Evolutionary conservation across 768 basidiomycete species (phyloP), one percentile per base, ranked within the genome.

Genomic region (Chalciporus sphaerocephalus): DNA sequence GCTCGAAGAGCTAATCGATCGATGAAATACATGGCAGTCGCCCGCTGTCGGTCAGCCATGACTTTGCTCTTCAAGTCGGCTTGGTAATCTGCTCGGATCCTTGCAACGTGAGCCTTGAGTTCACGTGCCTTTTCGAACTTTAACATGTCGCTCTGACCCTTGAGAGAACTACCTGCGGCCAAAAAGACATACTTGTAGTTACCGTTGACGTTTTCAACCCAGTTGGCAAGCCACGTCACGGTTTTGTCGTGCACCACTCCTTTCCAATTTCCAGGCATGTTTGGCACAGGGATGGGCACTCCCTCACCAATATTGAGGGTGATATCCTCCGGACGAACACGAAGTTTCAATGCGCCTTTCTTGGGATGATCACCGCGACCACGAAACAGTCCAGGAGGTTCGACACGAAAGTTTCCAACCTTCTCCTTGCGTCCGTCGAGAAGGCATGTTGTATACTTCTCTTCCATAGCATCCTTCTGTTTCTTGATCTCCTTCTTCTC

Each of bases 11-110:
- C 96, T 27, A 97, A 78, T 60, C 83, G 82, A 69, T 99, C 96
- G 59, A 99, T 98, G 70, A 99, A 92, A 67, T 99, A 99, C 85
- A 99, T 89, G 13, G 96, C 89, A 1, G 95, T 98, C n/a, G 96
- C 96, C 20, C 95, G 85, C 68, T 98, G 95, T 25, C 96, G 85
- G 53, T 91, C 87, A 9, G 85, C 87, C 88, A 92, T 98, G 47
- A 92, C 80, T 66, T 96, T 98, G 42, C 78, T 84, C 69, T 80
- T 90, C 44, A 98, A 72, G 47, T 96, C 92, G 16, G 67, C 72
- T 7, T 75, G 81, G 64, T 99, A 99, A 62, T 96, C 92, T 51
- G 82, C 69, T 37, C 96, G 88, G 51, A 99, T 95, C 44, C 80
- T 78, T 54, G 90, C 92, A 53, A 99, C 90, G 59, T 97, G 82